These are phyloP conservation scores for Tagetes erecta DNA, from an alignment of 129 eudicot species.

Conservation along the genomic window DNA sequence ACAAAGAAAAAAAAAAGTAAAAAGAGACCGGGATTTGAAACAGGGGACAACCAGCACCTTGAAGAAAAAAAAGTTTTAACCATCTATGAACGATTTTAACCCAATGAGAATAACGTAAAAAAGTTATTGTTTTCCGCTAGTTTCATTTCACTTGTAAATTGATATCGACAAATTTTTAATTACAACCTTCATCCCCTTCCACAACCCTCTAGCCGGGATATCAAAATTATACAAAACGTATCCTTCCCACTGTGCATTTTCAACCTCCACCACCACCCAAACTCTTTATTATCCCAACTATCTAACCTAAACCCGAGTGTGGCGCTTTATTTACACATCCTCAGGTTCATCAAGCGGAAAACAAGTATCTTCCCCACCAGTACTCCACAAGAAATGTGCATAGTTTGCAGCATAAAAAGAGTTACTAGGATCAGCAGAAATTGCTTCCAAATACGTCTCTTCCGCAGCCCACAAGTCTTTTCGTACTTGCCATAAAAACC, in stretches of 20 bases:
- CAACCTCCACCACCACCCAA: constrained; percentile 15
- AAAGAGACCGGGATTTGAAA: too few species aligned
- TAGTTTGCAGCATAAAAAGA: constrained; percentile 80
- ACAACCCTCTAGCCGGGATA: constrained; percentile 1
- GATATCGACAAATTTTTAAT: constrained; percentile 34
- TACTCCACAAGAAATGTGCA: constrained; percentile 87
- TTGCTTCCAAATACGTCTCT: constrained; percentile 85
- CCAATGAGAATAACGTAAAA: neutral
- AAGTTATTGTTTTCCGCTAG: neutral
- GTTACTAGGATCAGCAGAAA: constrained; percentile 73
- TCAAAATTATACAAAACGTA: constrained; percentile 20
- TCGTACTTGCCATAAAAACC: constrained; percentile 74
- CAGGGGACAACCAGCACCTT: too few species aligned
- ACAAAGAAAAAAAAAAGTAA: too few species aligned
- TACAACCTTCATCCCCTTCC: constrained; percentile 25
- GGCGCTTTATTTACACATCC: constrained; percentile 14
- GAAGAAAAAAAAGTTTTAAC: neutral
- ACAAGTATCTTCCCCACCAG: constrained; percentile 95
- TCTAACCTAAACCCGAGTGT: constrained; percentile 19
- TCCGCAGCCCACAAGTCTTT: constrained; percentile 93
- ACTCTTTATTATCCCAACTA: constrained; percentile 21
- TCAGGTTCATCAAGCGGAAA: constrained; percentile 59
- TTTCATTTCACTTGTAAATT: constrained; percentile 19
- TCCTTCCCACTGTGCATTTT: constrained; percentile 6
- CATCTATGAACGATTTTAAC: neutral